Base-by-base conservation (phyloP, 192 early-diverging fungal genomes). In the Umbelopsis sp. region DNA sequence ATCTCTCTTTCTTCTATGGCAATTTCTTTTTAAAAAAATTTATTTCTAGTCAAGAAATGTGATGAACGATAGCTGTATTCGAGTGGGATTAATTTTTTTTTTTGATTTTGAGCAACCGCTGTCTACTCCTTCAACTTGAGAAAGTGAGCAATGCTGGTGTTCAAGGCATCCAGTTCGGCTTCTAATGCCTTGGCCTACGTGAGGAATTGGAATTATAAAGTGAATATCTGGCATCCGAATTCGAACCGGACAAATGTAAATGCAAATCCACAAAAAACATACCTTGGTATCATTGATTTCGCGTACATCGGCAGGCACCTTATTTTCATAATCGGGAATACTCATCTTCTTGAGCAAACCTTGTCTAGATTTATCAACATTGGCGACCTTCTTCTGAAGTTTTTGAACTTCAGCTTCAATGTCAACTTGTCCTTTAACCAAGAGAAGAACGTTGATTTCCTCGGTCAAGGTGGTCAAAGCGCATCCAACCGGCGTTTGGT, bases 341-440 rank as follows among this genome's bases (percentile, higher is more conserved):
- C 77, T 68, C 44, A 82, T 91, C 73, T 90, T 92, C 76, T 91
- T 88, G 35, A 75, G 65, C 48, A 89, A 81, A 15, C 78, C 82
- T 21, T 85, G 85, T 67, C 84, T 76, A n/a, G 85, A 74, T 73
- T 91, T 87, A 50, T 70, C 74, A 13, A 81, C 81, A 82, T 94
- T 95, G 61, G 76, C 81, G 45, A 91, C 67, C 79, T 94, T 93
- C 72, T 87, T 84, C 68, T 92, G 85, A 52, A 95, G 79, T 78
- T 96, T 95, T 58, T 74, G 72, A 49, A 97, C 82, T 80, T 97
- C 95, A 47, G 87, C 86, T 71, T 91, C 91, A 71, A 97, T 87
- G 73, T 96, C 89, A 30, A 96, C 90, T 67, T 61, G 55, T 18
- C 55, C 55, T 74, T 90, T 86, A 25, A 96, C 92, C 74, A 97